Conservation (phyloP, 805 yeast species). For the Kazachstania africana region DNA sequence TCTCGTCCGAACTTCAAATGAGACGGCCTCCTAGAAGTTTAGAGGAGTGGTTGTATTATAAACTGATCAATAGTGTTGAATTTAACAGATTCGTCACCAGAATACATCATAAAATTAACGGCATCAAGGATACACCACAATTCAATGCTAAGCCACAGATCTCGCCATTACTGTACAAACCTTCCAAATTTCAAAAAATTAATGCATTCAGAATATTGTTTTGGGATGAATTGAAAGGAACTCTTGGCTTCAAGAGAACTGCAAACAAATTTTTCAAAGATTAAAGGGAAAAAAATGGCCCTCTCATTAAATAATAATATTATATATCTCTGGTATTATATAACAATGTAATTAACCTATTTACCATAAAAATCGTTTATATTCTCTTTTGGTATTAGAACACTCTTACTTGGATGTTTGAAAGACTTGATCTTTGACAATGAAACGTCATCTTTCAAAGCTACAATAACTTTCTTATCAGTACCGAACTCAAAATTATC, state of each 20-base stretch:
- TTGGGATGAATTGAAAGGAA: slow-evolving; percentile 45
- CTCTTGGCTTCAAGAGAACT: slow-evolving; percentile 35
- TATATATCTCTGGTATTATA: no score
- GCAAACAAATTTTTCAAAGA: slow-evolving; percentile 8
- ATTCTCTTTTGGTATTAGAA: slow-evolving; percentile 24
- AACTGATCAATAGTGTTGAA: slow-evolving; percentile 43
- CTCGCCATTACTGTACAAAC: slow-evolving; percentile 27
- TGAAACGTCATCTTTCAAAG: slow-evolving; percentile 66
- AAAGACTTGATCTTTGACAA: slow-evolving; percentile 52
- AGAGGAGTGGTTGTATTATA: slow-evolving; percentile 37
- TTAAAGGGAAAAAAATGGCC: no score
- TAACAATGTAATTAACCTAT: no score
- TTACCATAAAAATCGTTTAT: slow-evolving; percentile 3
- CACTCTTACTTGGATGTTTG: slow-evolving; percentile 41
- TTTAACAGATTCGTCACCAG: slow-evolving; percentile 54
- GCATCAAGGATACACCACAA: slow-evolving; percentile 35
- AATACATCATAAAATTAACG: slow-evolving; percentile 53
- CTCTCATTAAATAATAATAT: no score
- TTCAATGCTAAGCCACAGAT: slow-evolving; percentile 12
- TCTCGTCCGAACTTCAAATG: no score
- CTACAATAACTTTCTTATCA: slow-evolving; percentile 57
- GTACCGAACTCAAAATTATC: slow-evolving; percentile 72
- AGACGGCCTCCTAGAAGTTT: slow-evolving; percentile 25
- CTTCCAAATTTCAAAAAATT: slow-evolving; percentile 42
- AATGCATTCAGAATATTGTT: slow-evolving; percentile 53